Evolutionary conservation across 768 basidiomycete species (phyloP), one percentile per base, ranked within the genome.

Genomic region (Hydnum rufescens): DNA sequence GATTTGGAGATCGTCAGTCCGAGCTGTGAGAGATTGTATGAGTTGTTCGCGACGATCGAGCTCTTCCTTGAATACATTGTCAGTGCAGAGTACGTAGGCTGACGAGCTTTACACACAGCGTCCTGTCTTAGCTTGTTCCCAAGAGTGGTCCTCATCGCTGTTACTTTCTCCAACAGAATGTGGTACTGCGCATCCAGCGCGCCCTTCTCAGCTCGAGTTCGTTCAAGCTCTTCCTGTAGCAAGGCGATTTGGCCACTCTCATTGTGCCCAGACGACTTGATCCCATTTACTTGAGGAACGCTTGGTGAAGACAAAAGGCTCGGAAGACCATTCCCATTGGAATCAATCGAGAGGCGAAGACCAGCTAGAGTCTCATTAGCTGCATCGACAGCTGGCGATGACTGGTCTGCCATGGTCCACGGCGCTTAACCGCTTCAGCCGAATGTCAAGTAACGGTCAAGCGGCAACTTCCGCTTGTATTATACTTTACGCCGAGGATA

Each of bases 111-210:
- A 74, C 80, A 58, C 69, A 97, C 95, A 60, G 95, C 95, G 66
- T 97, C 95, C 64, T 93, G 87, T 64, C 84, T 79, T 53, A 97
- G 71, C 65, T 96, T 96, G 63, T 87, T 92, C 30, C 92, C 89
- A 50, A 97, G 70, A 22, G 86, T 84, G 32, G 80, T 85, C 23
- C 92, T 76, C 92, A 99, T 96, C 31, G 81, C 75, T 2, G 88
- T 90, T 44, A 97, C 70, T 66, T 88, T 96, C 34, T 78, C 76
- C 18, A 99, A 72, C 32, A 99, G 71, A 57, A 75, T 82, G 54
- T 77, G 76, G 65, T 97, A 92, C 63, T 97, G 88, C 13, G 76
- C 65, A 3, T 80, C 82, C 29, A 90, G 71, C n/a, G 74, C 68
- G 50, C 96, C 89, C 67, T 87, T 92, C 70, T 97, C 93, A 58